These are phyloP conservation scores for Xylariaceae sp. DNA, from an alignment of 2,329 filamentous ascomycete species.

Conservation along the genomic window DNA sequence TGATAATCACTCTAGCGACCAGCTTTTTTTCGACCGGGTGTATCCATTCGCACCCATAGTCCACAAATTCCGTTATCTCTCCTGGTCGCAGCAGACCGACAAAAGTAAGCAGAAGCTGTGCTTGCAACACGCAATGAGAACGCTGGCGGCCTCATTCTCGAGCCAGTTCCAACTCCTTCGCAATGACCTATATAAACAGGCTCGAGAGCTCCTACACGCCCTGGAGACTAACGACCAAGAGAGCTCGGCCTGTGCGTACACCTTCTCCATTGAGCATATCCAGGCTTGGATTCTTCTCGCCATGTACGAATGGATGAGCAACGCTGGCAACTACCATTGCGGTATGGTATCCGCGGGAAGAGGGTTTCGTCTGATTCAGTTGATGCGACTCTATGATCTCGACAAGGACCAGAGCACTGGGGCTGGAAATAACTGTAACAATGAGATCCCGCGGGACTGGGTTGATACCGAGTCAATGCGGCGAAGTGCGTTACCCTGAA, in stretches of 20 bases:
- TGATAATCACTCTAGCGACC: slow-evolving; percentile 12
- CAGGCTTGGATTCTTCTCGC: slow-evolving; percentile 26
- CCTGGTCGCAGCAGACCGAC: slow-evolving; percentile 28
- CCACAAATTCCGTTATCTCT: slow-evolving; percentile 36
- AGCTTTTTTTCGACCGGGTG: slow-evolving; percentile 40
- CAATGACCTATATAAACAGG: slow-evolving; percentile 35
- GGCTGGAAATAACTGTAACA: too few species aligned
- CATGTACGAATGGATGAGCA: slow-evolving; percentile 17
- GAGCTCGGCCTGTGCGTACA: neutral
- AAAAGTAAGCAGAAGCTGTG: slow-evolving; percentile 31
- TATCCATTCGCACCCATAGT: slow-evolving; percentile 40
- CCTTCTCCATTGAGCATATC: too few species aligned
- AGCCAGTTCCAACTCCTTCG: slow-evolving; percentile 39
- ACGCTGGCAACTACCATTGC: slow-evolving; percentile 14
- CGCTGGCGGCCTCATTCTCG: slow-evolving; percentile 39
- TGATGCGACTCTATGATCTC: slow-evolving; percentile 20
- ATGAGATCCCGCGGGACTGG: too few species aligned
- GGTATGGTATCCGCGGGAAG: slow-evolving; percentile 19
- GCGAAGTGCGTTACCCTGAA: too few species aligned
- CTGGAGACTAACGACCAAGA: slow-evolving; percentile 30
- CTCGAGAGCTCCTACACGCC: slow-evolving; percentile 35
- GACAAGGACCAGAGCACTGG: too few species aligned
- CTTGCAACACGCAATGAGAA: slow-evolving; percentile 44
- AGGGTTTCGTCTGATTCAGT: slow-evolving; percentile 24
- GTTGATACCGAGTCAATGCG: too few species aligned